Evolutionary conservation across 805 yeast species (phyloP), one percentile per base, ranked within the genome.

Genomic region (Deakozyma indianensis): DNA sequence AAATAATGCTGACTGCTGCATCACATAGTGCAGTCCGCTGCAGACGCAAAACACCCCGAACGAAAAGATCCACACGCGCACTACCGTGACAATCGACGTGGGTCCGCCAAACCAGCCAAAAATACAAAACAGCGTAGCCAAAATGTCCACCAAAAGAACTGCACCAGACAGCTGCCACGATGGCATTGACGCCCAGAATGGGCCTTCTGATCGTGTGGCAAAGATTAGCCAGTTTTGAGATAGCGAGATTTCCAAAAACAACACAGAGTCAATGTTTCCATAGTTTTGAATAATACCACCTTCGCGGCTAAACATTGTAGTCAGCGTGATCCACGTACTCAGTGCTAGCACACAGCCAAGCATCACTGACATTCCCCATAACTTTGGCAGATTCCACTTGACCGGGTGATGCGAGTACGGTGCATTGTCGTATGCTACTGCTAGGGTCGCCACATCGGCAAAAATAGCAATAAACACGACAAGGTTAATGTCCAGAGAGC

Each of bases 61-160:
- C 52, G 96, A 86, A 85, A 84, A 86, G 65, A 87, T 70, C 92
- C 92, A 87, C 69, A 83, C 78, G 76, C 95, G 82, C 66, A 81
- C 88, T 65, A 87, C 94, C 48, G 96, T 80, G 58, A 87, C 95
- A 57, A 87, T 81, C 71, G 90, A 94, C 66, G 90, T 87, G 87
- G 92, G 85, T 80, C 87, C 87, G 70, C 84, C 94, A 56, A 94
- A 86, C 95, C 95, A 87, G 60, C 96, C 96, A 79, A 85, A 87
- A 63, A 86, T 69, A 61, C 86, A 72, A 80, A 86, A 87, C 78
- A 83, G 75, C 52, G 96, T 87, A 56, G 96, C 94, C 60, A 87
- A 70, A 74, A 86, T 69, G 70, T 86, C 96, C 64, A 86, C 96
- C 63, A 70, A 69, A 64, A 84, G 74, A 59, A 86, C 95, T 60